These are phyloP conservation scores for Digitaria exilis DNA, from an alignment of 202 grass and related monocot genomes.

Conservation along the genomic window DNA sequence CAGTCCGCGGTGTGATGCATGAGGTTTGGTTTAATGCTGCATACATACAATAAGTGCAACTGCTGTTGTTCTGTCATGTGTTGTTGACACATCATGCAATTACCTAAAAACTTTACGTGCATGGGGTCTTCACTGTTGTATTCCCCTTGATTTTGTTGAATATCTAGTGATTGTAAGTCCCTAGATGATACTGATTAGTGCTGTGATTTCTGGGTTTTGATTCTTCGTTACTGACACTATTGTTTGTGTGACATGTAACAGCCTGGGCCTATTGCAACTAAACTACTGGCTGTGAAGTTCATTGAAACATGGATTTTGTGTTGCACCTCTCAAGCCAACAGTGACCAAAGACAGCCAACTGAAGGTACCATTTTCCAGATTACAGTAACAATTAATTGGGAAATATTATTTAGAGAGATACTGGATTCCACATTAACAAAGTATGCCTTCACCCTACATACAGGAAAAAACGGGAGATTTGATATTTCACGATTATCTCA, in stretches of 20 bases:
- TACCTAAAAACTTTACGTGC: not conserved
- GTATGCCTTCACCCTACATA: constrained; percentile 32
- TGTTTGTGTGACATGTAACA: constrained; percentile 56
- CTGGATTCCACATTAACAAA: constrained; percentile 24
- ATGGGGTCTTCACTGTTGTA: constrained; percentile 7
- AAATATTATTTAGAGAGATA: not conserved
- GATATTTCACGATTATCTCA: constrained; percentile 65
- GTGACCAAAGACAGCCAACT: constrained; percentile 30
- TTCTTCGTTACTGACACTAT: constrained; percentile 36
- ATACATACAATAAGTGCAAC: constrained; percentile 13
- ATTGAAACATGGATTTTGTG: constrained; percentile 76
- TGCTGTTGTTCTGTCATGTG: not conserved
- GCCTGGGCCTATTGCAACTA: constrained; percentile 66
- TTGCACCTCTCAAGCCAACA: constrained; percentile 62
- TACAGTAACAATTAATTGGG: constrained; percentile 14
- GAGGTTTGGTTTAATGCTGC: constrained; percentile 59
- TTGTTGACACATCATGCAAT: constrained; percentile 39
- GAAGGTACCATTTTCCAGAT: constrained; percentile 53
- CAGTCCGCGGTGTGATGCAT: constrained; percentile 54
- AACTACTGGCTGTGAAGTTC: constrained; percentile 86
- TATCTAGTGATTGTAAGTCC: constrained; percentile 6
- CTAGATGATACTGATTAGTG: not conserved
- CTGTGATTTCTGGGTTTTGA: constrained; percentile 7
- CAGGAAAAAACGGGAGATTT: constrained; percentile 68
- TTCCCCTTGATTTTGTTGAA: not conserved